phyloP scores from a whole-genome alignment of 306 rosid genomes.

The Quercus berberidifolia region DNA sequence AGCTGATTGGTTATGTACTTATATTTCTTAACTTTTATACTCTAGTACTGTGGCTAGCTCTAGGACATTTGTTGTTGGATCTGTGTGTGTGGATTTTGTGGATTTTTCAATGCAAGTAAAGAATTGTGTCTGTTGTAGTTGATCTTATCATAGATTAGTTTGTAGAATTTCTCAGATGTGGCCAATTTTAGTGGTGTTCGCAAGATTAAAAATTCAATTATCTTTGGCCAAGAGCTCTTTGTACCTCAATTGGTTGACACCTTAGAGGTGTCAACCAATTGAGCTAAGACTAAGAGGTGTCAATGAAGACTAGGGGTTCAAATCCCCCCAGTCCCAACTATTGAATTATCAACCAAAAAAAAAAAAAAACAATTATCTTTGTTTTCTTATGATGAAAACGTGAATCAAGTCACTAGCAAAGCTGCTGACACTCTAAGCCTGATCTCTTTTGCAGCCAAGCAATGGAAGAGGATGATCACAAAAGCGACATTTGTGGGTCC shows the following conservation, averaged over 20 bases:
- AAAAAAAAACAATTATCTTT: neutral
- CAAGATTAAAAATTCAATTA: too few relatives aligned
- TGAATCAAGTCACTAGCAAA: neutral
- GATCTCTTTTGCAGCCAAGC: conserved; percentile 58
- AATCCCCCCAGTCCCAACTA: too few relatives aligned
- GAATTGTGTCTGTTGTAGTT: neutral
- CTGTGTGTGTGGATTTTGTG: neutral
- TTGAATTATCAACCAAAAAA: too few relatives aligned
- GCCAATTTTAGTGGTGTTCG: too few relatives aligned
- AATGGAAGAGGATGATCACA: conserved; percentile 97
- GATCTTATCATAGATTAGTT: neutral
- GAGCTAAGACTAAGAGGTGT: too few relatives aligned
- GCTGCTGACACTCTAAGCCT: conserved; percentile 7
- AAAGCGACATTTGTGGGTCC: conserved; percentile 96
- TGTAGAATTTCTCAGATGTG: neutral
- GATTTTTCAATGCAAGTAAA: neutral
- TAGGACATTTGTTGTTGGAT: neutral
- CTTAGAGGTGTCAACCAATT: too few relatives aligned
- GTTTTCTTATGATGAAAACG: neutral
- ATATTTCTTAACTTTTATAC: neutral
- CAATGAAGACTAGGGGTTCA: too few relatives aligned
- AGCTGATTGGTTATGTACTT: neutral
- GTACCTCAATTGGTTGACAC: too few relatives aligned
- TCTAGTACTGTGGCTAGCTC: neutral
- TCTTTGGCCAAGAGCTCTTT: too few relatives aligned